Evolutionary conservation across 2,329 filamentous ascomycete genomes (phyloP), one percentile per base, ranked within the genome.

Genomic region (Alternaria gansuensis): DNA sequence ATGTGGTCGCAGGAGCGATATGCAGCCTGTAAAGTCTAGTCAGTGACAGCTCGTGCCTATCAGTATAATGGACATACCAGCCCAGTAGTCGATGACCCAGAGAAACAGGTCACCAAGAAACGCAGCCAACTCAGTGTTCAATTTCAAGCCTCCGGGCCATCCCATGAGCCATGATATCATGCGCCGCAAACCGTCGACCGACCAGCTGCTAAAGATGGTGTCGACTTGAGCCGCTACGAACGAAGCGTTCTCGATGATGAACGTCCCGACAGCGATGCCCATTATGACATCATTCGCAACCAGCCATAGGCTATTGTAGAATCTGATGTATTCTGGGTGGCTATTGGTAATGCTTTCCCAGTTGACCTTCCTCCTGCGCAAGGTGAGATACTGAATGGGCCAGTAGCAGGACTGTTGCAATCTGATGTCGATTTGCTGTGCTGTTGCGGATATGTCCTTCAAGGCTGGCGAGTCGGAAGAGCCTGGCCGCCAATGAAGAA

Each of bases 71-170:
- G 6, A 65, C 86, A 75, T 81, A 91, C 90, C 90, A 57, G 92
- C 91, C 95, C 95, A 99, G 75, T 97, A 96, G 66, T 97, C 93
- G 65, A 99, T 98, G 46, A 99, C 95, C 95, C 95, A 99, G 3
- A 98, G 82, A 73, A 99, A 99, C 3, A 99, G 81, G 72, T 98
- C 94, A 63, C 95, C 95, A 11, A 99, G 84, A 69, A 99, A 99
- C n/a, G 87, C 86, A 2, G 93, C 95, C 37, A 99, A 83, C 77
- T 99, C 94, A 54, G 88, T 93, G 75, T 99, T 99, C 36, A 99
- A 85, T 78, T 99, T 99, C 65, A 99, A 81, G 33, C 95, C 95
- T 46, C 93, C 95, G 3, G 67, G 67, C 88, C 90, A 96, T 54
- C 91, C 91, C 91, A 95, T 97, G 44, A 99, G 83, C 95, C 95